Conservation (phyloP, 192 early-diverging fungal species). For the Thamnidium elegans region DNA sequence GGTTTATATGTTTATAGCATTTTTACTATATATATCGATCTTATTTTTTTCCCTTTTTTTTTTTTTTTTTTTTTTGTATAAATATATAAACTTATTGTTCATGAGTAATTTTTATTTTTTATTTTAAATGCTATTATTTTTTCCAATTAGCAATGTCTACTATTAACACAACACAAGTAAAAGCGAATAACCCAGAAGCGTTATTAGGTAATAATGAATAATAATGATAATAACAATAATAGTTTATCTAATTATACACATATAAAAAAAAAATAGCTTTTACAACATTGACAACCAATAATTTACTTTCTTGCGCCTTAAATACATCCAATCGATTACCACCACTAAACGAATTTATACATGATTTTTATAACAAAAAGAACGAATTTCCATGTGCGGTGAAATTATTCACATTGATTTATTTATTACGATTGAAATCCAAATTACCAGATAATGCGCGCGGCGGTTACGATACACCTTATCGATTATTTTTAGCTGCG, state of each 20-base stretch:
- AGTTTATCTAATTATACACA: background rate
- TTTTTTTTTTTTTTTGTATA: background rate
- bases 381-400: constrained; percentile 13
- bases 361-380: constrained; percentile 12
- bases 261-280: background rate
- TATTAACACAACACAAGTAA: background rate
- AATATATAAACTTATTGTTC: background rate
- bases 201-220: background rate
- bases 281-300: constrained; percentile 2
- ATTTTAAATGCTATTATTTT: background rate
- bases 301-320: background rate
- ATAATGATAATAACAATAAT: background rate
- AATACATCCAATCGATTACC: constrained; percentile 3
- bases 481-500: constrained; percentile 62
- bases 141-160: background rate
- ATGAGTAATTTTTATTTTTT: background rate
- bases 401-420: constrained; percentile 54
- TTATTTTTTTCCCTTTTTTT: background rate
- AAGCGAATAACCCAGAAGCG: background rate
- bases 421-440: constrained; percentile 59
- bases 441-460: constrained; percentile 53
- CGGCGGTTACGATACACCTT: constrained; percentile 65
- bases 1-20: background rate
- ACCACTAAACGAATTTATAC: constrained; percentile 7
- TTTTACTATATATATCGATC: background rate